Base-by-base conservation (phyloP, 352 stramenopile species). In the Globisporangium nodosum region DNA sequence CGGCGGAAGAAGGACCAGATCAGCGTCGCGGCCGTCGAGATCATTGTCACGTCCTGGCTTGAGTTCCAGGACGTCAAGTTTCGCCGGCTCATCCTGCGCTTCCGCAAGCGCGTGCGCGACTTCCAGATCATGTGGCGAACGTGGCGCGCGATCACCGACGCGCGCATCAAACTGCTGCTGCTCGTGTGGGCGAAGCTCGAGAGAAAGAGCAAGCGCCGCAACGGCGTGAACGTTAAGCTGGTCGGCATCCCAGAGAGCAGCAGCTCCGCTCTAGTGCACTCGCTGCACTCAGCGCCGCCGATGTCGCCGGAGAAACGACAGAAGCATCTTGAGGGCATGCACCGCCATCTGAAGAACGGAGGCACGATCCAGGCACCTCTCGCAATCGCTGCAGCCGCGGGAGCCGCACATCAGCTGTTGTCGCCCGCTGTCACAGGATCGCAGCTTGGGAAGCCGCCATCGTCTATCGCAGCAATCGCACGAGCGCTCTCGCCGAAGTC, bases 41-140 rank as follows among this genome's bases (percentile, higher is more conserved):
- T 89, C 40, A 90, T 91, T 39, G 68, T 92, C 37, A 90, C 78
- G 37, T 82, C 76, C 7, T 88, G 78, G 78, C 68, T 87, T 45
- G 83, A 90, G 61, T 90, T 90, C 61, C 81, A 92, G 53, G 83
- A 92, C 52, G 80, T 88, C 35, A 92, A 92, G 55, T 92, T 91
- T 43, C 81, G 83, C 11, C 78, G 83, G 8, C 69, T 92, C 11
- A 90, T 92, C 52, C 58, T 90, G 45, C 75, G 81, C 18, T 92
- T 91, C 51, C 77, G 81, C 3, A 89, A 90, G 49, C 76, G 77
- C 40, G 79, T 92, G 27, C 71, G 78, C 1, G 68, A 87, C 40
- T 92, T 92, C 56, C 83, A 92, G 60, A 63, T 73, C 49, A 87
- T 88, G 67, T 92, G 78, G 78, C 68, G 80, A 15, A 69, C 69